Percentiles rank a stretch among this genome's conserved stretches.
These are phyloP conservation scores for Osmanthus fragrans DNA, from an alignment of 257 asterid genomes.

Conservation along the genomic window DNA sequence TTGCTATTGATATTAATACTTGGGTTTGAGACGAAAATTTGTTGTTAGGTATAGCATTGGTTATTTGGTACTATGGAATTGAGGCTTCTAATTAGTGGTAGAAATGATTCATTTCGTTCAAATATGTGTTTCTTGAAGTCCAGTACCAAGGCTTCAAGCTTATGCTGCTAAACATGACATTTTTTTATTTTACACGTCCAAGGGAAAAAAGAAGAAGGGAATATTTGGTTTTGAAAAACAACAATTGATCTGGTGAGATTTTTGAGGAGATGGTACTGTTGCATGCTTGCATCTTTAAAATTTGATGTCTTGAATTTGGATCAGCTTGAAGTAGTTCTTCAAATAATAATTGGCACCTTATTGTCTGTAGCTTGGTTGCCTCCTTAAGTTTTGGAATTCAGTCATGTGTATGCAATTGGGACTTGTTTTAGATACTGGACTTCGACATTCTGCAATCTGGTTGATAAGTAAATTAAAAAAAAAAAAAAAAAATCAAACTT, in stretches of 20 bases:
- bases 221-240: neutral
- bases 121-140: neutral
- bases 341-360: neutral
- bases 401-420: neutral
- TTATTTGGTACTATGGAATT: constrained; percentile 2
- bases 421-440: neutral
- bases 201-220: too few relatives aligned
- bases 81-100: neutral
- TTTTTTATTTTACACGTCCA: too few relatives aligned
- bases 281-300: neutral
- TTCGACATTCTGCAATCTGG: neutral
- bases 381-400: neutral
- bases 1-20: neutral
- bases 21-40: neutral
- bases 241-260: neutral
- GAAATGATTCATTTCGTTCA: neutral
- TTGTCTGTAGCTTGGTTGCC: neutral
- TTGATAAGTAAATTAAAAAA: neutral
- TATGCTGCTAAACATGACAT: neutral
- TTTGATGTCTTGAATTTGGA: neutral
- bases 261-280: neutral
- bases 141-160: neutral
- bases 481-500: too few relatives aligned
- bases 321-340: neutral
- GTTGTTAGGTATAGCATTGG: constrained; percentile 8